Base-by-base conservation (phyloP, 108 stramenopile genomes). In the Pelagomonas calceolata region DNA sequence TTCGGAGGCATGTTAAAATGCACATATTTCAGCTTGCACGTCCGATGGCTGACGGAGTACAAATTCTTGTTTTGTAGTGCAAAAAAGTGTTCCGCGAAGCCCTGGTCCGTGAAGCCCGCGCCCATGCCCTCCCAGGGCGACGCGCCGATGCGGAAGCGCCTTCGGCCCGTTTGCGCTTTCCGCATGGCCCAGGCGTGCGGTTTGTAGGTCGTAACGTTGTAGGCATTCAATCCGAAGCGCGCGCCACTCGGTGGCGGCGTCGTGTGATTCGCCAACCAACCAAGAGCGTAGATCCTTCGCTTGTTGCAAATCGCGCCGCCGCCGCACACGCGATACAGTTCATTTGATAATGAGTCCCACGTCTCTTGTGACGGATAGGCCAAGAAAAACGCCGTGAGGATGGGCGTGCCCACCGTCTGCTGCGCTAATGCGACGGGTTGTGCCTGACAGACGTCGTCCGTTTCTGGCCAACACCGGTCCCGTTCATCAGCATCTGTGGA, bases 81-180 rank as follows among this genome's bases (percentile, higher is more conserved):
- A 26, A 60, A 60, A 26, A 9, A 12, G 51, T 26, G 29, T 26
- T 60, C 51, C 21, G 51, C 51, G 51, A 60, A 60, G 51, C 51
- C 51, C 51, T 60, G 51, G 51, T 60, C 51, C 51, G 51, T 60
- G 51, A 60, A 60, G 51, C 51, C 51, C 21, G 51, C 51, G 51
- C 51, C 51, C 51, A 60, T 60, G 7, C 29, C 7, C 7, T 26
- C 21, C 51, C 51, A 60, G 21, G 51, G 51, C 21, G 51, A 60
- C 21, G 3, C 21, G 7, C 21, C 10, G 51, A 60, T 17, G 21
- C 14, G 26, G 0, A 60, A 4, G 51, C 51, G 51, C 51, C 29
- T 26, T 17, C 21, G 51, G 21, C 14, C 51, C 3, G 18, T 12
- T 4, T 12, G 9, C 9, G 39, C 9, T 12, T 12, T 5, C 9